phyloP scores from a whole-genome alignment of 1,284 basidiomycete species.

The Wolfiporia cocos region DNA sequence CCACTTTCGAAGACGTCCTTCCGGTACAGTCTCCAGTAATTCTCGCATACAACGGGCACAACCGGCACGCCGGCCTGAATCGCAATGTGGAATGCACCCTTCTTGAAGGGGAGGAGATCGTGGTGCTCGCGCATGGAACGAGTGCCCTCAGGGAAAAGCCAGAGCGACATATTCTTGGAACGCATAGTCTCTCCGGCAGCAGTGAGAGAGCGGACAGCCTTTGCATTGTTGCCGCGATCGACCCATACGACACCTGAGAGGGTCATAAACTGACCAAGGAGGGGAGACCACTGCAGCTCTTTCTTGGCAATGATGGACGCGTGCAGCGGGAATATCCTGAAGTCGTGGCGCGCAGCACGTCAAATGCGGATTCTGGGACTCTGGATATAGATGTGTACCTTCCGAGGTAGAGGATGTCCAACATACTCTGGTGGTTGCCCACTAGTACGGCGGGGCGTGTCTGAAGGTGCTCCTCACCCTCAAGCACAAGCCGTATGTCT shows the following conservation, averaged over 20 bases:
- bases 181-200: conserved; percentile 85
- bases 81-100: conserved; percentile 96
- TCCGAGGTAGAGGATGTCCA: conserved; percentile 84
- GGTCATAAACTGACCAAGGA: conserved; percentile 89
- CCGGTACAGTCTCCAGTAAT: conserved; percentile 86
- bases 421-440: conserved; percentile 92
- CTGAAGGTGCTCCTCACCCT: conserved; percentile 80
- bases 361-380: not conserved
- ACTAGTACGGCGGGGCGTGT: conserved; percentile 72
- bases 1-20: conserved; percentile 77
- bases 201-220: conserved; percentile 74
- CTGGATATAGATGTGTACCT: conserved; percentile 42
- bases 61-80: conserved; percentile 87
- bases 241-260: conserved; percentile 93
- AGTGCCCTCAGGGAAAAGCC: conserved; percentile 94
- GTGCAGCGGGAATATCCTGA: conserved; percentile 80
- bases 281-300: conserved; percentile 80
- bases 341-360: not conserved
- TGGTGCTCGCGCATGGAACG: conserved; percentile 66
- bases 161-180: conserved; percentile 66
- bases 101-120: conserved; percentile 87
- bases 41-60: conserved; percentile 90
- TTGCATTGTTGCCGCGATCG: conserved; percentile 78
- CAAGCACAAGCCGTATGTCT: conserved; percentile 72
- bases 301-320: conserved; percentile 94